These are phyloP conservation scores for Trichaptum fuscoviolaceum DNA, from an alignment of 768 basidiomycete genomes.

Conservation along the genomic window DNA sequence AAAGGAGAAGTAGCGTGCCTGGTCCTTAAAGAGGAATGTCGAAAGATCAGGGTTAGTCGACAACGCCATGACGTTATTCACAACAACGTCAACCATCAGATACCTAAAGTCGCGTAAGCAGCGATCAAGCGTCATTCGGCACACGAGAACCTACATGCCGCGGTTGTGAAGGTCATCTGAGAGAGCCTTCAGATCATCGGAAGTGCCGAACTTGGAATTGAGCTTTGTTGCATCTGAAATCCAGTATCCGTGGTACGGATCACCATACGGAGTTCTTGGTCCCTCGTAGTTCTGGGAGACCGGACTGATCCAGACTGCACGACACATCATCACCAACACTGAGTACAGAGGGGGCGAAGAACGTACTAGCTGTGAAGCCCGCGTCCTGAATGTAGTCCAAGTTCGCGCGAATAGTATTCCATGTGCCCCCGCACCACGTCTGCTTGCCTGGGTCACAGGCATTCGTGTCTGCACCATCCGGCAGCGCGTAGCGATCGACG, in stretches of 20 bases:
- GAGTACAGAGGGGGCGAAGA: background rate
- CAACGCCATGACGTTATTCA: slow-evolving; percentile 81
- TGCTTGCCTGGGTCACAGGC: slow-evolving; percentile 54
- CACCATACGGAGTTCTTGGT: slow-evolving; percentile 65
- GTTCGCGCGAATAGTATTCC: slow-evolving; percentile 61
- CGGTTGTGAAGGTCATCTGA: slow-evolving; percentile 61
- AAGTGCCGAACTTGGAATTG: slow-evolving; percentile 67
- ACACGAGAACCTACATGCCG: slow-evolving; percentile 48
- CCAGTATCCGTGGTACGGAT: slow-evolving; percentile 88
- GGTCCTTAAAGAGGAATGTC: slow-evolving; percentile 60
- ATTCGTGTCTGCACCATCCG: slow-evolving; percentile 43
- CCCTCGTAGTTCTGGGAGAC: slow-evolving; percentile 76
- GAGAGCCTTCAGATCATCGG: slow-evolving; percentile 66
- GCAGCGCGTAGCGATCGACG: slow-evolving; percentile 73
- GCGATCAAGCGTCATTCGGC: background rate
- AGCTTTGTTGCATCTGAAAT: slow-evolving; percentile 60
- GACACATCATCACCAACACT: background rate
- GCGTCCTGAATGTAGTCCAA: slow-evolving; percentile 83
- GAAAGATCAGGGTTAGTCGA: slow-evolving; percentile 59
- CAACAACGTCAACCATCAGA: slow-evolving; percentile 81
- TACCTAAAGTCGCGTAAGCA: slow-evolving; percentile 35
- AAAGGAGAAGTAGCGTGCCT: slow-evolving; percentile 30
- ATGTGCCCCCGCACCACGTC: slow-evolving; percentile 86
- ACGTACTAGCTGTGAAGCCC: slow-evolving; percentile 71
- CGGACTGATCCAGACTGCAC: slow-evolving; percentile 76